A percentile compares a stretch with the other conserved stretches of the same genome.
These are phyloP conservation scores for Marasmius tenuissimus DNA, from an alignment of 1,284 basidiomycete species.

Conservation along the genomic window DNA sequence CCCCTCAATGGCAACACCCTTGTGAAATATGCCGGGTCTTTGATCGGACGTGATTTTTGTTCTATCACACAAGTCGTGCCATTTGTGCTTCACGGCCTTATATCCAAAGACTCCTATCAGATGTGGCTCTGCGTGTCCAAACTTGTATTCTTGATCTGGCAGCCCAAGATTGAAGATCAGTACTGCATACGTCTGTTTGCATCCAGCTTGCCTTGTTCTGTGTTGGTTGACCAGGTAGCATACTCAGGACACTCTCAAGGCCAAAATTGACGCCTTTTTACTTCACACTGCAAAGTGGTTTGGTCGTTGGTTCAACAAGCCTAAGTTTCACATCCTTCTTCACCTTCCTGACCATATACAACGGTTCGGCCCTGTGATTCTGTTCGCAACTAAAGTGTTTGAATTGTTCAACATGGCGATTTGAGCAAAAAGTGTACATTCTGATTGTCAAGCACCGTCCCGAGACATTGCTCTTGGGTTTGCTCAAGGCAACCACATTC, in stretches of 20 bases:
- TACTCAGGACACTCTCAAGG: slow-evolving; percentile 19
- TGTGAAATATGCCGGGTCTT: too few species aligned
- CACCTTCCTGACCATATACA: slow-evolving; percentile 31
- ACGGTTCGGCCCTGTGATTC: slow-evolving; percentile 36
- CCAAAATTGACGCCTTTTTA: slow-evolving; percentile 29
- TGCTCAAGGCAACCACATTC: slow-evolving; percentile 20
- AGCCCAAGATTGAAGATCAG: too few species aligned
- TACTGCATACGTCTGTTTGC: too few species aligned
- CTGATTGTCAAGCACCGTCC: slow-evolving; percentile 42
- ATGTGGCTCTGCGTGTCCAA: too few species aligned
- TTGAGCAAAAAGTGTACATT: slow-evolving; percentile 36
- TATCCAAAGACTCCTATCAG: too few species aligned
- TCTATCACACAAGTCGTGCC: too few species aligned
- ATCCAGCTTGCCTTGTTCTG: too few species aligned
- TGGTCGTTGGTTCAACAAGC: slow-evolving; percentile 36
- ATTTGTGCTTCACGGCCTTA: too few species aligned
- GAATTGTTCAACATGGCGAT: slow-evolving; percentile 48
- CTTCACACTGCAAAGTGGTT: slow-evolving; percentile 25
- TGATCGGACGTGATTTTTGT: too few species aligned
- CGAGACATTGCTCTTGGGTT: slow-evolving; percentile 38
- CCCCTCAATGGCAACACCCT: too few species aligned
- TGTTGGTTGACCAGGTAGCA: too few species aligned
- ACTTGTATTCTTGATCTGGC: too few species aligned
- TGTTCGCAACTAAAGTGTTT: slow-evolving; percentile 42
- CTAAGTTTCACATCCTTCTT: slow-evolving; percentile 36